Conservation (phyloP, 495 filamentous ascomycete species). For the Penicillium arizonense region DNA sequence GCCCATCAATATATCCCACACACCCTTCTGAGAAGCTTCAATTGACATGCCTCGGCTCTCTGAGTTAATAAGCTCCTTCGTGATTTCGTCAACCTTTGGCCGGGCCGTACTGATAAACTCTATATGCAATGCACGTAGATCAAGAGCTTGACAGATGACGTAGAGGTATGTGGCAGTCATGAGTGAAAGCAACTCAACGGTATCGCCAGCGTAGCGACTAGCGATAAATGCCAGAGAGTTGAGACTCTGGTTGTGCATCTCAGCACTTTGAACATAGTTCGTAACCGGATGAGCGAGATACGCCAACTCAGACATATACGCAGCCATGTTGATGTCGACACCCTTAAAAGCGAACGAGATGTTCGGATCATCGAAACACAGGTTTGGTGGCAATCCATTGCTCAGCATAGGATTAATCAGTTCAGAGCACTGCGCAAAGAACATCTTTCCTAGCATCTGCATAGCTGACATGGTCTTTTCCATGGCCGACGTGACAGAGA, state of each 20-base stretch:
- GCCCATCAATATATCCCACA: too few relatives aligned
- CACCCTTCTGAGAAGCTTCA: too few relatives aligned
- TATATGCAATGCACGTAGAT: slow-evolving; percentile 26
- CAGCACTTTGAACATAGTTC: slow-evolving; percentile 50
- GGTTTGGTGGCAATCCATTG: slow-evolving; percentile 58
- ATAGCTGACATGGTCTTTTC: slow-evolving; percentile 55
- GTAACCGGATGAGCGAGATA: slow-evolving; percentile 50
- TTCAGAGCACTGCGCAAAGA: slow-evolving; percentile 57
- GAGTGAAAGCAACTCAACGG: slow-evolving; percentile 52
- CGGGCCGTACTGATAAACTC: too few relatives aligned
- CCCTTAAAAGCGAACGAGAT: slow-evolving; percentile 58
- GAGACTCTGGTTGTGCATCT: slow-evolving; percentile 56
- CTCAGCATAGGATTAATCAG: slow-evolving; percentile 55
- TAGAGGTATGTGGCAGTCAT: slow-evolving; percentile 54
- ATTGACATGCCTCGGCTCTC: too few relatives aligned
- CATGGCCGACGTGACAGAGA: slow-evolving; percentile 58
- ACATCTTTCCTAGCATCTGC: slow-evolving; percentile 56
- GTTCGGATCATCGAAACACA: slow-evolving; percentile 54
- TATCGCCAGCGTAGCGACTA: slow-evolving; percentile 52
- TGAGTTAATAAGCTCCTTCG: too few relatives aligned
- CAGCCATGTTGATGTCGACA: slow-evolving; percentile 62
- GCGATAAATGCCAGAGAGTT: slow-evolving; percentile 57
- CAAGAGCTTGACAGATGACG: slow-evolving; percentile 45
- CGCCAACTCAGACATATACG: slow-evolving; percentile 57
- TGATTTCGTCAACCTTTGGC: too few relatives aligned